These are phyloP conservation scores for Venturia asperata DNA, from an alignment of 2,329 filamentous ascomycete genomes.

Conservation along the genomic window DNA sequence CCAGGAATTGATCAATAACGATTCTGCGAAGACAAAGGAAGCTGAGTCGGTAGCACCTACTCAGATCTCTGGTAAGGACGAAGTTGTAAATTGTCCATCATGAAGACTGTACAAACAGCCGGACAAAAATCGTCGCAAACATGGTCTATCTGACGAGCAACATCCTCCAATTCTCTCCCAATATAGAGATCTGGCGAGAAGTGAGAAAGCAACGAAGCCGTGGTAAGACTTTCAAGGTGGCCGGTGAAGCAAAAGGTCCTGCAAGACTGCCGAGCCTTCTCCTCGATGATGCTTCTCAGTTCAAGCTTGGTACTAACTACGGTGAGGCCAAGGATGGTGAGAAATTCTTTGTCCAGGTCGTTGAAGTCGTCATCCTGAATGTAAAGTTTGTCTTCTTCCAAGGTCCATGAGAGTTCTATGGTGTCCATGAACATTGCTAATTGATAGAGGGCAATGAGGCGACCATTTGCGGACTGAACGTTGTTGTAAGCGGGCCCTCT, in stretches of 20 bases:
- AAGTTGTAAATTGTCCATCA: neutral
- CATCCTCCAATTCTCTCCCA: neutral
- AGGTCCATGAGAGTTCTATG: neutral
- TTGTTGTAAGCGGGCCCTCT: neutral
- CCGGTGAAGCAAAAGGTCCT: constrained; percentile 3
- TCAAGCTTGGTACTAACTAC: neutral
- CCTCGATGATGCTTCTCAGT: neutral
- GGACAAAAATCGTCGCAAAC: neutral
- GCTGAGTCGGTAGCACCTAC: neutral
- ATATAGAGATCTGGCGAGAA: constrained; percentile 3
- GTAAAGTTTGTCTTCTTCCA: neutral
- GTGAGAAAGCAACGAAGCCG: neutral
- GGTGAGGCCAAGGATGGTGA: neutral
- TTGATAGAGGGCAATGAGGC: neutral
- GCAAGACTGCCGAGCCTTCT: neutral
- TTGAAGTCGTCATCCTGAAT: constrained; percentile 3
- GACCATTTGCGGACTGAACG: neutral
- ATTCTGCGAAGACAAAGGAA: too few relatives aligned
- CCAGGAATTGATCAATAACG: too few relatives aligned
- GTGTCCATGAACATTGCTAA: constrained; percentile 7
- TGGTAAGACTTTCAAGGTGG: neutral
- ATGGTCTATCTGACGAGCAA: neutral
- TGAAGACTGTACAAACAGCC: neutral
- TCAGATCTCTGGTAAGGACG: constrained; percentile 3
- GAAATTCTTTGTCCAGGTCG: neutral